Evolutionary conservation across 495 filamentous ascomycete genomes (phyloP).

Genomic region (Xylaria longipes): DNA sequence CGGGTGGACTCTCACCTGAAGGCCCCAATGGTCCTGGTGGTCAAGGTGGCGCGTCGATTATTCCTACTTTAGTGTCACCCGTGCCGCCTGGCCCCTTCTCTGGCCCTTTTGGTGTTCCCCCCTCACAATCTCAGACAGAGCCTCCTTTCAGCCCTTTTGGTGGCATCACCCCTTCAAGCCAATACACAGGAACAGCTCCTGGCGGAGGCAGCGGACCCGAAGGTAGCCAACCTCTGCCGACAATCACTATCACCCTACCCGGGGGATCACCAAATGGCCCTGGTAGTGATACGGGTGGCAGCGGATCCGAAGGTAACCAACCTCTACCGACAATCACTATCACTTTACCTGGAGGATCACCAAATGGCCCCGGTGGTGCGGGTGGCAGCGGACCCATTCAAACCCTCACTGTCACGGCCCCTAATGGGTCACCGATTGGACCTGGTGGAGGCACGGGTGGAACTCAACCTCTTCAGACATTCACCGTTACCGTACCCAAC

Average conservation of each 20-base stretch:
- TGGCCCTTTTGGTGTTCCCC: conserved; percentile 36
- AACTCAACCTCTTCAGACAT: conserved; percentile 8
- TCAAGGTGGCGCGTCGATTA: conserved; percentile 30
- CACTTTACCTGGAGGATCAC: conserved; percentile 31
- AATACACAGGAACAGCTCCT: conserved; percentile 30
- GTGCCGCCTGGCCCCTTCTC: conserved; percentile 36
- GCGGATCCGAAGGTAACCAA: conserved; percentile 23
- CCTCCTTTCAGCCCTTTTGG: conserved; percentile 16
- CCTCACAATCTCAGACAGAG: conserved; percentile 32
- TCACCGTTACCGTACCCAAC: conserved; percentile 19
- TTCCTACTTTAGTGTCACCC: conserved; percentile 25
- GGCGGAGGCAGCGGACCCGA: conserved; percentile 27
- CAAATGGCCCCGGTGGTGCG: conserved; percentile 29
- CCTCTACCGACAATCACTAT: conserved; percentile 35
- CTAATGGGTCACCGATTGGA: conserved; percentile 32
- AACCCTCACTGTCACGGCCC: conserved; percentile 26
- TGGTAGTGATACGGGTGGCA: conserved; percentile 28
- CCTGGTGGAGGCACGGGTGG: not conserved
- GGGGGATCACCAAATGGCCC: conserved; percentile 28
- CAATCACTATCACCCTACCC: conserved; percentile 37
- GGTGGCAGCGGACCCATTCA: too few species aligned
- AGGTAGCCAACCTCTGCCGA: conserved; percentile 30
- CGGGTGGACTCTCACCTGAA: conserved; percentile 14
- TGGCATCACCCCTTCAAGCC: conserved; percentile 16
- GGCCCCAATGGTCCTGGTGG: conserved; percentile 25